phyloP scores from a whole-genome alignment of 1,139 yeast genomes.

The Eremothecium gossypii region DNA sequence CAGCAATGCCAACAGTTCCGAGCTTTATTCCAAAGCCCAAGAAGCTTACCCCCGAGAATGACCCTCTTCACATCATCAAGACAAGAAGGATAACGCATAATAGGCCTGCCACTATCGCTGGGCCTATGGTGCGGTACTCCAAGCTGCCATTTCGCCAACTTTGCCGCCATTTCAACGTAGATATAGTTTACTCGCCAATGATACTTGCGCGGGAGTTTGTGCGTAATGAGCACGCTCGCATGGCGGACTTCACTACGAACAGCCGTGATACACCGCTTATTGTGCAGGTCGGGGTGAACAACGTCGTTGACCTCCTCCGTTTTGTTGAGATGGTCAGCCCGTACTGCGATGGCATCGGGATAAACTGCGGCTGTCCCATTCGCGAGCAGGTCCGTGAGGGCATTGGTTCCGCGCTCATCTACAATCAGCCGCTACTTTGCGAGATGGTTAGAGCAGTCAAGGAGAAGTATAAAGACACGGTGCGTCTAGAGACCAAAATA shows the following conservation, averaged over 20 bases:
- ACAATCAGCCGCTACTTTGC: slow-evolving; percentile 70
- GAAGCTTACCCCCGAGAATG: slow-evolving; percentile 16
- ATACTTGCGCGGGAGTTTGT: slow-evolving; percentile 92
- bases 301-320: slow-evolving; percentile 70
- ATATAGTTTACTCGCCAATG: slow-evolving; percentile 93
- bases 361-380: slow-evolving; percentile 96
- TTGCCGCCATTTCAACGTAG: slow-evolving; percentile 64
- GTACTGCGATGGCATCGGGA: slow-evolving; percentile 85
- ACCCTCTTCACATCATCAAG: slow-evolving; percentile 26
- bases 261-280: slow-evolving; percentile 56
- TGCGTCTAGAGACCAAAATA: slow-evolving; percentile 83
- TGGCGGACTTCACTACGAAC: slow-evolving; percentile 80
- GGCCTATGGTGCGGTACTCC: slow-evolving; percentile 96
- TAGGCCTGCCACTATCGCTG: slow-evolving; percentile 48
- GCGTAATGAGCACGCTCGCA: slow-evolving; percentile 69
- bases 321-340: slow-evolving; percentile 88
- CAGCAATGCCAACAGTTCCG: too few species aligned
- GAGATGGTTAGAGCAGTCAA: slow-evolving; percentile 81
- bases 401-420: slow-evolving; percentile 91
- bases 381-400: slow-evolving; percentile 93
- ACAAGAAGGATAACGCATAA: slow-evolving; percentile 21
- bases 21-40: slow-evolving; percentile 15
- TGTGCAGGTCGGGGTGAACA: slow-evolving; percentile 88
- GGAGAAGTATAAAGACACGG: slow-evolving; percentile 52
- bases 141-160: slow-evolving; percentile 85